Evolutionary conservation across 495 filamentous ascomycete species (phyloP), one percentile per base, ranked within the genome.

Genomic region (Amorphotheca resinae): DNA sequence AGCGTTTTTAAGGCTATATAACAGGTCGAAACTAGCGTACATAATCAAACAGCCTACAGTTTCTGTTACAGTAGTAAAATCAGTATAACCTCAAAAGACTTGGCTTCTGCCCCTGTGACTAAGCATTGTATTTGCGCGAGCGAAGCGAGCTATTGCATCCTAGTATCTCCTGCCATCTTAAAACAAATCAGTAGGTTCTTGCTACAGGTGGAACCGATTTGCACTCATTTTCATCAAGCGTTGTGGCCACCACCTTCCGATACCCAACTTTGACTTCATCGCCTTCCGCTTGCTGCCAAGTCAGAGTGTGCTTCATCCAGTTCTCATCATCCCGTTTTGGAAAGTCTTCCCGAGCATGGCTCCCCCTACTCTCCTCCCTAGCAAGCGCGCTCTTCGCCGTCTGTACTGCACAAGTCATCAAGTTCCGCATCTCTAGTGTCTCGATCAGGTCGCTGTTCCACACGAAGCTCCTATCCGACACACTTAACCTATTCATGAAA

Each of bases 401-500:
- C 36, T 52, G 52, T 9, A n/a, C 32, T 9, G 52, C 52, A 28
- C 52, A 55, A 30, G 48, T 49, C n/a, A 55, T 22, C 15, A 52
- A 34, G 52, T 55, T 55, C 23, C 52, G 33, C 42, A 46, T 49
- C 38, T 55, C 52, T 38, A 55, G 31, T 14, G 52, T 52, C 42
- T 55, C 52, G 36, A 55, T 45, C 32, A 55, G 33, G 35, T 55
- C 52, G 12, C 41, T 46, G 26, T 55, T 55, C 52, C 52, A 51
- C 2, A 55, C 37, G 34, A 55, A 21, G 25, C 41, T 46, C 12
- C 45, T 39, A 44, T 55, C 52, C 2, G 16, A 49, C 4, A 50
- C n/a, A 8, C 32, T 41, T 15, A 54, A 31, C 3, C 43, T 21
- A 9, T 36, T 12, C 8, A 9, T 28, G 26, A 55, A 55, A 22